Evolutionary conservation across 176 grass and related monocot genomes (phyloP), one percentile per base, ranked within the genome.

Genomic region (Cocos nucifera): DNA sequence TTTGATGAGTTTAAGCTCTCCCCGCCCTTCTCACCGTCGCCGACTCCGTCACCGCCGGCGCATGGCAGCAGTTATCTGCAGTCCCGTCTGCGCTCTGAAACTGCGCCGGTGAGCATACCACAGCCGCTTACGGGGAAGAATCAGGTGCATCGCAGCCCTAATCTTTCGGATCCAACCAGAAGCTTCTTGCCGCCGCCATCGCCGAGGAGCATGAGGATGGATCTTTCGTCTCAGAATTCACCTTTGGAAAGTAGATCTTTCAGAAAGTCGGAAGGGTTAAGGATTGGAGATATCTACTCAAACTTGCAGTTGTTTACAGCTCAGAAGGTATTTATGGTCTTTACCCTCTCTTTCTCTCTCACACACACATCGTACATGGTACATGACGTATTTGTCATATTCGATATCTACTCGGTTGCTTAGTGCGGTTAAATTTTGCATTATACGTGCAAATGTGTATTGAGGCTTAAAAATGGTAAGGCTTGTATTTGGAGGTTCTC

Each of bases 1-100:
- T 72, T 77, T 56, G 79, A 77, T 19, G 73, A 82, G 25, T 73
- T 80, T 5, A 90, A 76, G 62, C 68, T 77, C 58, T 90, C 80
- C 8, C 87, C 86, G 5, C 83, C 91, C 26, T 56, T 80, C 58
- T 80, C 70, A 6, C 63, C 77, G 12, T 98, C 93, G 15, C 73
- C 81, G 0, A 85, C 87, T n/a, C 80, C 87, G 10, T 98, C 93
- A 12, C 87, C 93, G 4, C 93, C 93, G 0, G 80, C 77, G 5
- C 85, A 85, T 62, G 63, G 61, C 1, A 30, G 76, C 70, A 78
- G 73, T 23, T 79, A 85, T 50, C 82, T 78, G 73, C 86, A 84
- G 35, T 69, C 74, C 1, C 78, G 77, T 17, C 63, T 75, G 14
- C 69, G 66, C 44, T 50, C 64, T 6, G 78, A 78, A 54, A 85